Percentiles rank a stretch among this genome's conserved stretches.
phyloP scores from a whole-genome alignment of 2,329 filamentous ascomycete genomes.

The Zymoseptoria pseudotritici region DNA sequence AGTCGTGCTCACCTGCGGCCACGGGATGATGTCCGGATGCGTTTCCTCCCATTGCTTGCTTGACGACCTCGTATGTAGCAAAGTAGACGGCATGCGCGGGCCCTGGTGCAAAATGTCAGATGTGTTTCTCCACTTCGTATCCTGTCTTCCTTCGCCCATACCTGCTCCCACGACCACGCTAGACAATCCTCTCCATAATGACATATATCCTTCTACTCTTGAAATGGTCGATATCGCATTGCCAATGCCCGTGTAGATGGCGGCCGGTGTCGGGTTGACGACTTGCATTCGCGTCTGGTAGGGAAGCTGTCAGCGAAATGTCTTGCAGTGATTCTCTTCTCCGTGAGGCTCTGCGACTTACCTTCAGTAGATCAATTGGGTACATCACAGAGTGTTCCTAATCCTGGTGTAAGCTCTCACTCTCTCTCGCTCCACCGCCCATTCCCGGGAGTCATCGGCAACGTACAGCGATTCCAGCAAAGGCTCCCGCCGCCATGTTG shows the following conservation, averaged over 20 bases:
- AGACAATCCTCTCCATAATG: conserved; percentile 92
- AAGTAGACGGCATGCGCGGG: conserved; percentile 98
- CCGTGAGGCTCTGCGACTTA: conserved; percentile 36
- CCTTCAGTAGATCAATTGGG: conserved; percentile 95
- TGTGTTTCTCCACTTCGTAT: not conserved
- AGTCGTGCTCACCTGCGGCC: conserved; percentile 63
- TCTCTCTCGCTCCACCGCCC: conserved; percentile 3
- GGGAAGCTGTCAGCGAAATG: conserved; percentile 5
- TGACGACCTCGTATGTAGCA: conserved; percentile 94
- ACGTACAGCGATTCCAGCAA: conserved; percentile 87
- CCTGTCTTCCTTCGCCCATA: conserved; percentile 34
- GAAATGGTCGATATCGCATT: conserved; percentile 92
- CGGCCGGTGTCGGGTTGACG: conserved; percentile 70
- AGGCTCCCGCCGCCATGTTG: conserved; percentile 94
- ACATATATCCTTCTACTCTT: conserved; percentile 77
- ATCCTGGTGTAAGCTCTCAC: conserved; percentile 8
- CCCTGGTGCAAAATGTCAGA: conserved; percentile 46
- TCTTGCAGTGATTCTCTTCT: conserved; percentile 1
- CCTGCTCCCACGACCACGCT: conserved; percentile 94
- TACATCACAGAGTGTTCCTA: conserved; percentile 99
- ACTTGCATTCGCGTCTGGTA: conserved; percentile 94
- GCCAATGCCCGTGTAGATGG: conserved; percentile 81
- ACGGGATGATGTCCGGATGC: conserved; percentile 83
- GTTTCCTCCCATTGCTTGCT: conserved; percentile 92
- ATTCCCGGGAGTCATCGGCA: not conserved